Conservation (phyloP, 2,329 filamentous ascomycete genomes). For the Fusarium brachygibbosum region DNA sequence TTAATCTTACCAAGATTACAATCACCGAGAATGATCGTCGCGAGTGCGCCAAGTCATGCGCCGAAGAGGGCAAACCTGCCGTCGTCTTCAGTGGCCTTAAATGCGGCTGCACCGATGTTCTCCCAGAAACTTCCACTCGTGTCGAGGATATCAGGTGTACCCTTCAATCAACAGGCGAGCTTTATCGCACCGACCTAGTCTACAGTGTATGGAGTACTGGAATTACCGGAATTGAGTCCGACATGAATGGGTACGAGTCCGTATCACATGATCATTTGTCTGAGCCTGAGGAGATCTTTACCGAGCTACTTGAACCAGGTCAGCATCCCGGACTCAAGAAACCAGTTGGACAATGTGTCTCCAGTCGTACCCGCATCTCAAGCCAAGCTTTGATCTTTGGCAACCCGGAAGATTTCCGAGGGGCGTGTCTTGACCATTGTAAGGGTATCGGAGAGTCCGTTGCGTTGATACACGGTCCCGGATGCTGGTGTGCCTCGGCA, state of each 20-base stretch:
- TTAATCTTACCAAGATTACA: neutral
- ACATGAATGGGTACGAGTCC: neutral
- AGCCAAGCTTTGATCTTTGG: too few relatives aligned
- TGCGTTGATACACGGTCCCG: neutral
- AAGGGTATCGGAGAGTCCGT: neutral
- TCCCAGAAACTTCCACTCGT: neutral
- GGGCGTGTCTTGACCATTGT: neutral
- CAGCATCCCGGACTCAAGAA: neutral
- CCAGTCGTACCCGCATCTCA: too few relatives aligned
- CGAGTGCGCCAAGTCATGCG: neutral
- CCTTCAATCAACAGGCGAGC: neutral
- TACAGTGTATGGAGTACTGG: neutral
- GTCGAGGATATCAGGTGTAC: neutral
- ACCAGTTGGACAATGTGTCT: conserved; percentile 1
- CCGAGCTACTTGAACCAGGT: fast-evolving
- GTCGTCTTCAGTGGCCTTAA: neutral
- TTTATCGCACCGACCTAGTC: neutral
- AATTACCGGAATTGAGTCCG: neutral
- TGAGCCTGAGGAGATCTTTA: neutral
- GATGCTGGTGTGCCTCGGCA: conserved; percentile 9
- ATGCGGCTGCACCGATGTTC: neutral
- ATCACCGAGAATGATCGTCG: neutral
- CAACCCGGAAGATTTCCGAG: neutral
- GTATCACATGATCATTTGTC: fast-evolving
- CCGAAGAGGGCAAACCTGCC: neutral